Base-by-base conservation (phyloP, 2,329 filamentous ascomycete genomes). In the Scedosporium boydii region DNA sequence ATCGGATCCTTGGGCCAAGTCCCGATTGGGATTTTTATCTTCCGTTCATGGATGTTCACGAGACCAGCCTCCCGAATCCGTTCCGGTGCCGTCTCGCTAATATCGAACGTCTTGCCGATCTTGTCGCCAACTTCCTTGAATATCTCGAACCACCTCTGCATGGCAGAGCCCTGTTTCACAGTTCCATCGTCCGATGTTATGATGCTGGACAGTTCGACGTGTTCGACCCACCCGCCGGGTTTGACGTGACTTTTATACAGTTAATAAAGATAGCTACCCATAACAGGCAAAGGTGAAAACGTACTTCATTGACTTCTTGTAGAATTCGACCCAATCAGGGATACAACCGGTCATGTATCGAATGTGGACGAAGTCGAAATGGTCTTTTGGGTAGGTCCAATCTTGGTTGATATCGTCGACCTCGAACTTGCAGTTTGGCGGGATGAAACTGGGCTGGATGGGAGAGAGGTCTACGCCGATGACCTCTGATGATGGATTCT, bases 341-440 rank as follows among this genome's bases (percentile, higher is more conserved):
- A 86, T 77, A 57, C 78, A 78, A 12, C 84, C 85, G 0, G 77
- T 73, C 68, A 86, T 74, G 63, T 80, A 74, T 27, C 82, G 80
- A 1, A 80, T 77, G 69, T 87, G 85, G 56, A 88, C 78, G 65
- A 80, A 83, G 70, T 88, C 84, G 65, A 86, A 85, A 59, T 76
- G 69, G 60, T 77, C 67, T 0, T 74, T 68, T 0, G 78, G 74
- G 42, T 74, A 83, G 69, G 74, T 82, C 76, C 76, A 79, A 4
- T 75, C 70, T 21, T 71, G 76, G 64, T 83, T 82, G 41, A 84
- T 79, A 65, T 89, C 85, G 69, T 88, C 86, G 44, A 88, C 79
- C 62, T 87, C 78, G 63, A 88, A 89, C 64, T 81, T 79, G 61
- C 86, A 83, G 67, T 88, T 89, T 14, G 79, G 77, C 0, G 85